These are phyloP conservation scores for Logfia minima DNA, from an alignment of 129 eudicot genomes.

Conservation along the genomic window DNA sequence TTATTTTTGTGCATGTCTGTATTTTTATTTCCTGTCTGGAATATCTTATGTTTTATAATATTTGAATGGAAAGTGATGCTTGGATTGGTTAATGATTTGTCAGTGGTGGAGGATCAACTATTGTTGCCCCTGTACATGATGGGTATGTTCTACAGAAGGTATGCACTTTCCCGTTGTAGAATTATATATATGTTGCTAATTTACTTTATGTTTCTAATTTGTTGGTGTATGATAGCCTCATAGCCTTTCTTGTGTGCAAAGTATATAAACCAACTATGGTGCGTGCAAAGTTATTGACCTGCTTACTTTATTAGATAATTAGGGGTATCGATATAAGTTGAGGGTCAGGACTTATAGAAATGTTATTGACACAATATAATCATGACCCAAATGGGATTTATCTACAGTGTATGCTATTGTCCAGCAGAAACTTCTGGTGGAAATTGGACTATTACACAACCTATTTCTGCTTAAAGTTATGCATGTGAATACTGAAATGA, in stretches of 20 bases:
- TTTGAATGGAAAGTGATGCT: slow-evolving; percentile 16
- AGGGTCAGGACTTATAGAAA: too few relatives aligned
- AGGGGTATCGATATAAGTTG: too few relatives aligned
- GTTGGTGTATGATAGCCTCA: neutral
- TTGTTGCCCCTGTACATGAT: slow-evolving; percentile 96
- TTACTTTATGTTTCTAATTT: neutral
- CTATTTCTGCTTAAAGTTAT: too few relatives aligned
- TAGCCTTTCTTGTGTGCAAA: neutral
- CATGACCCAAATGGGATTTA: too few relatives aligned
- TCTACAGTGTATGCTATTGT: too few relatives aligned
- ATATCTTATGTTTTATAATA: neutral
- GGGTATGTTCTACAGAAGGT: slow-evolving; percentile 99
- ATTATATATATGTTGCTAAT: neutral
- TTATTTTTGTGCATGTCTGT: neutral
- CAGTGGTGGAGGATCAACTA: slow-evolving; percentile 99
- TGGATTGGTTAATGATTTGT: slow-evolving; percentile 23
- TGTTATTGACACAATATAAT: too few relatives aligned
- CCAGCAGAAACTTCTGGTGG: too few relatives aligned
- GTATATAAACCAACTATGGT: too few relatives aligned
- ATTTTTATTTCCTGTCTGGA: neutral
- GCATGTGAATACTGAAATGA: too few relatives aligned
- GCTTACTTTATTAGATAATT: too few relatives aligned
- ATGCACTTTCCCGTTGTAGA: slow-evolving; percentile 12
- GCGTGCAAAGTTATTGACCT: too few relatives aligned
- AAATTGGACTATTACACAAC: too few relatives aligned